A percentile compares a stretch with the other conserved stretches of the same genome.
Conservation (phyloP, 306 rosid genomes). For the Pyrus betulifolia region DNA sequence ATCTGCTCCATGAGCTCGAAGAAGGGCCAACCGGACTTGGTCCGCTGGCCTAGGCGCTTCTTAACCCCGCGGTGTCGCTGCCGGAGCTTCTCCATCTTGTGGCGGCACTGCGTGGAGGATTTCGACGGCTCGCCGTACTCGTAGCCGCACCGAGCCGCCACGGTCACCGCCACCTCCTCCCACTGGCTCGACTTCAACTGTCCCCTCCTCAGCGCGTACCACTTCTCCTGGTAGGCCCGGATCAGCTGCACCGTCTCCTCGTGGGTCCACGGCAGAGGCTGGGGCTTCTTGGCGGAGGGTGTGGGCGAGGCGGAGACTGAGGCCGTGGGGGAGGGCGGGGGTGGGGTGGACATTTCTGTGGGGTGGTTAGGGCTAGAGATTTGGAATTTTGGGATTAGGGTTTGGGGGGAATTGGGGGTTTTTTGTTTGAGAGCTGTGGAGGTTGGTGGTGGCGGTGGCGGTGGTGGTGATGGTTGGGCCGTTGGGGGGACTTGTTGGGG, state of each 20-base stretch:
- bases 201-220: constrained; percentile 75
- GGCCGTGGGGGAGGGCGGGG: neutral
- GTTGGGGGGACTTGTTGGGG: neutral
- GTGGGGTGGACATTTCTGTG: neutral
- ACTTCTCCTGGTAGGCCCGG: constrained; percentile 77
- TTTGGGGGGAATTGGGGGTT: neutral
- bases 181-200: constrained; percentile 73
- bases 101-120: constrained; percentile 74
- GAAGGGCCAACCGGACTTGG: constrained; percentile 51
- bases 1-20: constrained; percentile 60
- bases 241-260: constrained; percentile 75
- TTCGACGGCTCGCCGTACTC: constrained; percentile 48
- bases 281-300: constrained; percentile 33
- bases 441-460: neutral
- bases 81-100: constrained; percentile 93
- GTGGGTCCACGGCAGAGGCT: constrained; percentile 78
- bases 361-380: neutral
- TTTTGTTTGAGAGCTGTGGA: neutral
- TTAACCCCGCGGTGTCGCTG: constrained; percentile 68
- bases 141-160: constrained; percentile 81
- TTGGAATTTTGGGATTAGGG: neutral
- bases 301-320: neutral
- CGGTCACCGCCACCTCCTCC: constrained; percentile 84
- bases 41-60: constrained; percentile 16
- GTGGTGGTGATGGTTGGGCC: neutral